Evolutionary conservation across 495 filamentous ascomycete species (phyloP), one percentile per base, ranked within the genome.

Genomic region (Filosporella fistucella): DNA sequence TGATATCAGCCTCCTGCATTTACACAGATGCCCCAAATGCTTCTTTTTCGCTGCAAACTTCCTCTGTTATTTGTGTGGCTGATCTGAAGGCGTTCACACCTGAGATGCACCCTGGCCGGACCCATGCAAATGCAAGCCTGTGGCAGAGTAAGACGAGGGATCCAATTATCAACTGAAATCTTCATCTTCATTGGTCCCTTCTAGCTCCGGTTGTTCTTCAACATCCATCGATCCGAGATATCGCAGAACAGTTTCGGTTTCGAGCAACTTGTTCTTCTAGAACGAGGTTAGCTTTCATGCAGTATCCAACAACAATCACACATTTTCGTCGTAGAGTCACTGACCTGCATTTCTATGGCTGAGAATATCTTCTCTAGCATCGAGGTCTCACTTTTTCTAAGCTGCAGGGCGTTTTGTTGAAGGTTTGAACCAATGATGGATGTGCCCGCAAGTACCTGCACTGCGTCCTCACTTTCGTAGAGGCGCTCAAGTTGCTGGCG

Each of bases 401-500:
- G 25, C 18, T 34, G 25, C 47, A 53, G 33, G 26, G 51, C 55
- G 35, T 40, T 38, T 9, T 22, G 49, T 22, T 28, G 21, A 7
- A 9, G 28, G 30, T 26, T 17, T n/a, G 28, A 21, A 20, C 22
- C 33, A 43, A 24, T 20, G 11, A 51, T 18, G n/a, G 39, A 7
- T 24, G 18, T 26, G 12, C 20, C 47, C n/a, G 34, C 23, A 12
- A 49, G n/a, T 12, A 41, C 14, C 4, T 42, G 3, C 20, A 42
- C 33, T 13, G 28, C 17, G 11, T 44, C 44, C 21, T 47, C 44
- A 12, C 42, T 47, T 20, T 46, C 42, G 28, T 41, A 63, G 21
- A 93, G 67, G 20, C 68, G 61, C 13, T 75, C 65, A 32, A 91
- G 65, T 48, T 93, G 87, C 1, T 66, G 55, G 55, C 81, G 74